These are phyloP conservation scores for Saturnispora gosingensis DNA, from an alignment of 805 yeast species.

Conservation along the genomic window DNA sequence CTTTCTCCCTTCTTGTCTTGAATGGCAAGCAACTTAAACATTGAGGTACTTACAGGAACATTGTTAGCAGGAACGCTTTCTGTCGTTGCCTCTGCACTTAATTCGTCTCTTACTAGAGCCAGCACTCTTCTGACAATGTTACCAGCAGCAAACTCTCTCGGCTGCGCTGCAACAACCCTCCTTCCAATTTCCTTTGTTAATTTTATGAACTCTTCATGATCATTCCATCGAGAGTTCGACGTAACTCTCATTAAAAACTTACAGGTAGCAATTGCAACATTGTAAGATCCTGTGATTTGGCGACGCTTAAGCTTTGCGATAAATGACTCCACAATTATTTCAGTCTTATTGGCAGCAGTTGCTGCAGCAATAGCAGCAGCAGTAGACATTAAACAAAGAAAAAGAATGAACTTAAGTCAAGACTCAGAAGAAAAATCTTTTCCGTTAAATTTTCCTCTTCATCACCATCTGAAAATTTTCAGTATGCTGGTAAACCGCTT, in stretches of 20 bases:
- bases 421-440: neutral
- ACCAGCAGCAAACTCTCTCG: conserved; percentile 81
- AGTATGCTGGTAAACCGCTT: neutral
- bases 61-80: conserved; percentile 10
- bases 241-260: conserved; percentile 81
- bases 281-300: conserved; percentile 72
- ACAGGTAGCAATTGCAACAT: conserved; percentile 79
- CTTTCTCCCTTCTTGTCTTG: conserved; percentile 6
- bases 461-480: neutral
- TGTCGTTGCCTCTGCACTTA: conserved; percentile 34
- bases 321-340: conserved; percentile 26
- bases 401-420: neutral
- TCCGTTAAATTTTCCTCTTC: neutral
- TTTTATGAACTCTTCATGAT: conserved; percentile 59
- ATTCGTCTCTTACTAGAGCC: conserved; percentile 80
- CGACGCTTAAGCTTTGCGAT: conserved; percentile 62
- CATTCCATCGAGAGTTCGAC: conserved; percentile 82
- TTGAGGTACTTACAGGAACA: conserved; percentile 62
- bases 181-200: conserved; percentile 70
- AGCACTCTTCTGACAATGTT: conserved; percentile 85
- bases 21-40: conserved; percentile 78
- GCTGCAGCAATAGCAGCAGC: conserved; percentile 9
- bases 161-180: conserved; percentile 67
- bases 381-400: neutral
- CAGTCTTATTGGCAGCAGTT: conserved; percentile 19